A percentile compares a stretch with the other conserved stretches of the same genome.
These are phyloP conservation scores for Trichopus zeylanicus DNA, from an alignment of 116 monocot genomes.

Conservation along the genomic window DNA sequence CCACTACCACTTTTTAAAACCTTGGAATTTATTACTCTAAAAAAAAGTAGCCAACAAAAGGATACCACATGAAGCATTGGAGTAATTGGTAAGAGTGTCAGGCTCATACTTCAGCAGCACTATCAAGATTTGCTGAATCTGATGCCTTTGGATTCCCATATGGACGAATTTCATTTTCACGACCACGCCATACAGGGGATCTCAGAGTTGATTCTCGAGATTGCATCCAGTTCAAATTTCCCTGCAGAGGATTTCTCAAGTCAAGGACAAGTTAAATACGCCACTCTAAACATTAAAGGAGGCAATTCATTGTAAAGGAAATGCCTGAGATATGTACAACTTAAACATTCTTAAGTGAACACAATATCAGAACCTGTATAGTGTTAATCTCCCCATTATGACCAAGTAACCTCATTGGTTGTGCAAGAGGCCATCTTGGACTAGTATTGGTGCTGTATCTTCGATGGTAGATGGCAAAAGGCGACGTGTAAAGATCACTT, in stretches of 20 bases:
- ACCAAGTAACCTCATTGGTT: slow-evolving; percentile 98
- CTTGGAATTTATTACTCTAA: too few relatives aligned
- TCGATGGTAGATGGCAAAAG: slow-evolving; percentile 96
- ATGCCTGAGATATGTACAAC: background rate
- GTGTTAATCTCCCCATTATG: slow-evolving; percentile 99
- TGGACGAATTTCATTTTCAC: slow-evolving; percentile 96
- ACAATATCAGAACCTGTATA: slow-evolving; percentile 71
- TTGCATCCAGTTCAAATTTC: slow-evolving; percentile 99
- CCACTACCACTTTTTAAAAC: too few relatives aligned
- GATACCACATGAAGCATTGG: background rate
- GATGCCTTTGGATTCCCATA: slow-evolving; percentile 91
- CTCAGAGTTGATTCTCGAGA: slow-evolving; percentile 89
- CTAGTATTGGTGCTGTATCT: slow-evolving; percentile 99
- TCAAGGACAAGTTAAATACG: too few relatives aligned
- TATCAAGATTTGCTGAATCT: slow-evolving; percentile 98
- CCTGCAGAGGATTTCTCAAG: slow-evolving; percentile 41
- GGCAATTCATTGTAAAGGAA: too few relatives aligned
- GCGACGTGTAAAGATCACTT: slow-evolving; percentile 65
- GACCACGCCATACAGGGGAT: slow-evolving; percentile 96
- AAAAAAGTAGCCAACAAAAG: too few relatives aligned
- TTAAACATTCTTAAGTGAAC: background rate
- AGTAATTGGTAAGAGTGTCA: background rate
- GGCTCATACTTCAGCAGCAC: slow-evolving; percentile 87
- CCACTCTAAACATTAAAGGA: too few relatives aligned
- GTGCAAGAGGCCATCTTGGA: slow-evolving; percentile 99